Evolutionary conservation across 1,139 yeast species (phyloP).

Genomic region (Suhomyces anneliseae): DNA sequence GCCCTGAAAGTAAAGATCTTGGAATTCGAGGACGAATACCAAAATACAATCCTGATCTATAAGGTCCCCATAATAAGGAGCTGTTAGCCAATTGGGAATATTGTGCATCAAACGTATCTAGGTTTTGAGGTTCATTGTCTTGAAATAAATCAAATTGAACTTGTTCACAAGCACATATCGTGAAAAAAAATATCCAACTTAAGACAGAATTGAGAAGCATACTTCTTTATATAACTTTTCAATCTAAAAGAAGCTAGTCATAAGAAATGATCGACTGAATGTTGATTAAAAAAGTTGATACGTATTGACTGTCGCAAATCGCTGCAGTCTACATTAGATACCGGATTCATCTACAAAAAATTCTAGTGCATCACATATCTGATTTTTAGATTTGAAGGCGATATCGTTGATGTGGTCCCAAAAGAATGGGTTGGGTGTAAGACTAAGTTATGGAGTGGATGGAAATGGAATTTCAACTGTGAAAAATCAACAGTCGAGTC

Average conservation of each 20-base stretch:
- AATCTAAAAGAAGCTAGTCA: no score
- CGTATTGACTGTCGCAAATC: no score
- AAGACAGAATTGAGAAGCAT: background rate
- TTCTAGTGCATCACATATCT: background rate
- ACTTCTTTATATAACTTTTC: background rate
- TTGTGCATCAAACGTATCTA: slow-evolving; percentile 17
- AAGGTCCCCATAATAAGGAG: slow-evolving; percentile 82
- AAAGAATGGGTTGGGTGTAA: slow-evolving; percentile 21
- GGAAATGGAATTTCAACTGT: slow-evolving; percentile 18
- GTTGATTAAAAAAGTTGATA: no score
- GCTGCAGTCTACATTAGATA: background rate
- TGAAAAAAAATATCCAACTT: background rate
- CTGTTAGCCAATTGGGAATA: slow-evolving; percentile 32
- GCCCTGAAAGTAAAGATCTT: slow-evolving; percentile 74
- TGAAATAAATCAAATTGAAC: slow-evolving; percentile 15
- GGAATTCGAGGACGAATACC: slow-evolving; percentile 84
- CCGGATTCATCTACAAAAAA: background rate
- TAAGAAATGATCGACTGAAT: no score
- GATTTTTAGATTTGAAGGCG: background rate
- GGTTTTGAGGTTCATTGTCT: slow-evolving; percentile 5
- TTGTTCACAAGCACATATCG: slow-evolving; percentile 1
- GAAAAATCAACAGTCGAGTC: background rate
- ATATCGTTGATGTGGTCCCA: slow-evolving; percentile 25
- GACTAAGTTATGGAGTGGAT: slow-evolving; percentile 25
- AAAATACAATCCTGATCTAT: slow-evolving; percentile 80